Conservation (phyloP, 495 filamentous ascomycete species). For the Talaromyces borbonicus region DNA sequence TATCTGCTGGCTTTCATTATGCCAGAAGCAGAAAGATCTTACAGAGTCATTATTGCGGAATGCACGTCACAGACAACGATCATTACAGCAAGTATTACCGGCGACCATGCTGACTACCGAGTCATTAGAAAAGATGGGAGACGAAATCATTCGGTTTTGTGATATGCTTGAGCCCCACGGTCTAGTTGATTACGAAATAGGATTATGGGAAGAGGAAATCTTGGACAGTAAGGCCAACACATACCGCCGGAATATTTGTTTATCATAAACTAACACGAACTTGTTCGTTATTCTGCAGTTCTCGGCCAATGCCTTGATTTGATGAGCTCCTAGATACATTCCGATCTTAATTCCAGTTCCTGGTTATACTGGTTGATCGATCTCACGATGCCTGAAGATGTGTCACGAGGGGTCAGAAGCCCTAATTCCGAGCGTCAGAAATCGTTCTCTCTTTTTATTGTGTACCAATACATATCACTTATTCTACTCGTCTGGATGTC, state of each 20-base stretch:
- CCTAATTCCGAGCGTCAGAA: not conserved
- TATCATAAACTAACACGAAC: conserved; percentile 8
- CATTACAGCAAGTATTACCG: conserved; percentile 36
- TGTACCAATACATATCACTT: not conserved
- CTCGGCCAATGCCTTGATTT: conserved; percentile 58
- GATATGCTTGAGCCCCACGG: conserved; percentile 82
- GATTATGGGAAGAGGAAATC: conserved; percentile 92
- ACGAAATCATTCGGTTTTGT: conserved; percentile 69
- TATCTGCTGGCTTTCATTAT: conserved; percentile 78
- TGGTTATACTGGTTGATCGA: too few species aligned
- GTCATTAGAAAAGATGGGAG: conserved; percentile 67
- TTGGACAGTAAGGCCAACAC: conserved; percentile 53
- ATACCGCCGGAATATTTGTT: conserved; percentile 2
- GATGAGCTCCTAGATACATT: conserved; percentile 13
- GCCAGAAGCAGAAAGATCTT: conserved; percentile 81
- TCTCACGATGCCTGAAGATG: too few species aligned
- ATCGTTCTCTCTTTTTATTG: not conserved
- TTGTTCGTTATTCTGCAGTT: conserved; percentile 30
- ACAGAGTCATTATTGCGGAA: conserved; percentile 46
- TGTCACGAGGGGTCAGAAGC: not conserved
- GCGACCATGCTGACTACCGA: conserved; percentile 54
- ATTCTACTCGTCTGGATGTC: too few species aligned
- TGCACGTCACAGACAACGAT: conserved; percentile 24
- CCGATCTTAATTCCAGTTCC: not conserved
- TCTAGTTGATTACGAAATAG: conserved; percentile 93